Percentiles rank a stretch among this genome's conserved stretches.
Evolutionary conservation across 225 moss, liverwort and hornwort species (phyloP).

Genomic region (Sphagnum tenellum): DNA sequence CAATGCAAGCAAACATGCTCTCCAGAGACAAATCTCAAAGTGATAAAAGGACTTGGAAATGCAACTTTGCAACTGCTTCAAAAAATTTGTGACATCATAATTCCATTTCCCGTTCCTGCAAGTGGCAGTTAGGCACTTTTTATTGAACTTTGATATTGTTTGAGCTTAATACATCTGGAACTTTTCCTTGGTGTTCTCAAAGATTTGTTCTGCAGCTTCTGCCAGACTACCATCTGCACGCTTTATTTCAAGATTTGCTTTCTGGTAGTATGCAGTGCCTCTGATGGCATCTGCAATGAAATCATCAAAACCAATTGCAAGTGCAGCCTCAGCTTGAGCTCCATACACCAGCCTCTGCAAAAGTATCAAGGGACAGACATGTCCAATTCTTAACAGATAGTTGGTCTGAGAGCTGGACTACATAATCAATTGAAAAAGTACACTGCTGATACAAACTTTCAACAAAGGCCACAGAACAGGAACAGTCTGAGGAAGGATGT

Average conservation of each 20-base stretch:
- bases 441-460: neutral
- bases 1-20: no score
- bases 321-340: constrained; percentile 91
- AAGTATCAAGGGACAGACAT: neutral
- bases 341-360: constrained; percentile 88
- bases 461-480: neutral
- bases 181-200: constrained; percentile 76
- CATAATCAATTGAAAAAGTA: no score
- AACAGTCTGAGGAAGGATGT: neutral
- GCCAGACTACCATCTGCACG: constrained; percentile 74
- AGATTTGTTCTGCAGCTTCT: constrained; percentile 74
- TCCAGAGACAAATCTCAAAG: no score
- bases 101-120: no score
- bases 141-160: no score
- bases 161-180: constrained; percentile 54
- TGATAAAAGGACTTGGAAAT: no score
- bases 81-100: no score
- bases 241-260: constrained; percentile 74
- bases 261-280: constrained; percentile 87
- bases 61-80: no score
- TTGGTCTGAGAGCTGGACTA: no score
- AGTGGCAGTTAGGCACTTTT: no score
- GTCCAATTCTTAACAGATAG: neutral
- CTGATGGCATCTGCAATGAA: constrained; percentile 96
- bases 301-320: constrained; percentile 94